phyloP scores from a whole-genome alignment of 495 filamentous ascomycete species.

The Penicillium parvum region DNA sequence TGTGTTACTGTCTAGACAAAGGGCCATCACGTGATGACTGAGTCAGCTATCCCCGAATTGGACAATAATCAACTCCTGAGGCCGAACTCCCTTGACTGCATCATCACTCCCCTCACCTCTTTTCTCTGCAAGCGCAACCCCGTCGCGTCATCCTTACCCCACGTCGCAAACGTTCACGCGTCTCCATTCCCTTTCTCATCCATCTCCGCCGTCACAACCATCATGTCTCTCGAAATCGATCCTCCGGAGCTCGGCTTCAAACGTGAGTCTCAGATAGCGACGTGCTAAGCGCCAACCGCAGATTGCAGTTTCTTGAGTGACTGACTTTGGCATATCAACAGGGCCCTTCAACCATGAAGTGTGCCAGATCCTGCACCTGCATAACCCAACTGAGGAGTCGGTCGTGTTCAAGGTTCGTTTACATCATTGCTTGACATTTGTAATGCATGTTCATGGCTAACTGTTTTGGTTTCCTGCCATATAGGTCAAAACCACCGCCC shows the following conservation, averaged over 20 bases:
- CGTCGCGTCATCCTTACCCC: conserved; percentile 8
- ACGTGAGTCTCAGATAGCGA: conserved; percentile 52
- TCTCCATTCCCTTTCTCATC: background rate
- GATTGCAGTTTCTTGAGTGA: conserved; percentile 8
- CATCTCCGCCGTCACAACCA: conserved; percentile 21
- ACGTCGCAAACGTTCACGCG: too few relatives aligned
- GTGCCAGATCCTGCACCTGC: conserved; percentile 73
- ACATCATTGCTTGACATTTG: conserved; percentile 6
- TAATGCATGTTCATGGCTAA: conserved; percentile 19
- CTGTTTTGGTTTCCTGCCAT: conserved; percentile 4
- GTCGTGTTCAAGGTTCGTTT: conserved; percentile 88
- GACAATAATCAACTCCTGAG: conserved; percentile 27
- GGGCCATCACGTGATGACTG: conserved; percentile 28
- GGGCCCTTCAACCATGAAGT: conserved; percentile 93
- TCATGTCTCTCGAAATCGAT: conserved; percentile 91
- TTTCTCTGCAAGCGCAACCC: conserved; percentile 14
- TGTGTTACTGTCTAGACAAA: background rate
- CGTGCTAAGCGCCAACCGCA: background rate
- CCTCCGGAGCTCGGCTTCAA: conserved; percentile 89
- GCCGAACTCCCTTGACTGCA: conserved; percentile 15
- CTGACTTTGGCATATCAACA: conserved; percentile 34
- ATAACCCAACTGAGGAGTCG: conserved; percentile 71
- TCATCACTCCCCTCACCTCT: conserved; percentile 16
- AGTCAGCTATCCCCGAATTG: conserved; percentile 24
- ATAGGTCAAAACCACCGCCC: conserved; percentile 97